Evolutionary conservation across 2,329 filamentous ascomycete genomes (phyloP).

Genomic region (Alternaria ethzedia): DNA sequence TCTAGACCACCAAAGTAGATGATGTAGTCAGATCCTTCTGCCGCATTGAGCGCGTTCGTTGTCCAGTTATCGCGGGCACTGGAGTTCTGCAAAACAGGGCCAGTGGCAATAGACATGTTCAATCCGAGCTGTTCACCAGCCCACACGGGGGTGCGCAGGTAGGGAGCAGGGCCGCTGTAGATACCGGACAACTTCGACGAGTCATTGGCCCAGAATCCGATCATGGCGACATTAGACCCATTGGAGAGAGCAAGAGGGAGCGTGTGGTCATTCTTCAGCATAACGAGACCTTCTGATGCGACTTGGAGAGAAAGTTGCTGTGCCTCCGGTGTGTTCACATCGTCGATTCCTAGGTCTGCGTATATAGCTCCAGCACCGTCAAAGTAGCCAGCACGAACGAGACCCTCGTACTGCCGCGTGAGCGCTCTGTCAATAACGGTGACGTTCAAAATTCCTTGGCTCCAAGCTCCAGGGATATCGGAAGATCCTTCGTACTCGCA

Average conservation of each 20-base stretch:
- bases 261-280: conserved; percentile 60
- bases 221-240: conserved; percentile 57
- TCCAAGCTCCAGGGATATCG: conserved; percentile 21
- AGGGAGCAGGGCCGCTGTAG: conserved; percentile 64
- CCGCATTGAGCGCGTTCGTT: conserved; percentile 33
- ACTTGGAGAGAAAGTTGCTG: conserved; percentile 64
- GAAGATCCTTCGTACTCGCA: conserved; percentile 54
- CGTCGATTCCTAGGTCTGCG: conserved; percentile 59
- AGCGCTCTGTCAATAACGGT: conserved; percentile 58
- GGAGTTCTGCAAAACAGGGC: conserved; percentile 21
- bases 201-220: conserved; percentile 66
- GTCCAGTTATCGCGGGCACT: conserved; percentile 22
- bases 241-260: conserved; percentile 52
- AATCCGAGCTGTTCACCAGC: conserved; percentile 58
- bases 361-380: conserved; percentile 58
- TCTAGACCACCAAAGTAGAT: conserved; percentile 65
- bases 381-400: conserved; percentile 65
- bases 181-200: conserved; percentile 65
- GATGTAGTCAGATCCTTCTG: conserved; percentile 57
- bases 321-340: conserved; percentile 63
- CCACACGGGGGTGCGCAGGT: conserved; percentile 60
- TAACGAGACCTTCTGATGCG: conserved; percentile 53
- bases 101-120: conserved; percentile 44
- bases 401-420: conserved; percentile 60
- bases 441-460: conserved; percentile 46